Percentiles rank a stretch among this genome's conserved stretches.
Conservation (phyloP, 768 basidiomycete genomes). For the Amanita rubescens region DNA sequence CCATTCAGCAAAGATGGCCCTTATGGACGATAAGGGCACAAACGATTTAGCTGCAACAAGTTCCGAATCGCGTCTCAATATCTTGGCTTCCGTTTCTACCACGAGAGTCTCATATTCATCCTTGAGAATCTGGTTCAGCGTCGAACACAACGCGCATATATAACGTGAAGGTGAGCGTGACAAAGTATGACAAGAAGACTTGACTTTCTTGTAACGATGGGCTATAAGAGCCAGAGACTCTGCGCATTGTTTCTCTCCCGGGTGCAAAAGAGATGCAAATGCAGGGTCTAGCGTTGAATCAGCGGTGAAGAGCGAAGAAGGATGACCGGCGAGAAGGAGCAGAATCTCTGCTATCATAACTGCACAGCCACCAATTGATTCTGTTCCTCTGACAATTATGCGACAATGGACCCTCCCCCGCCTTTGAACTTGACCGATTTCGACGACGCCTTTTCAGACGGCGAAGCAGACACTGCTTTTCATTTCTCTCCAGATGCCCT, state of each 20-base stretch:
- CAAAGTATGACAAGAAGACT: slow-evolving; percentile 41
- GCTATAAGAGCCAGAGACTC: slow-evolving; percentile 73
- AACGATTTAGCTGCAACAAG: slow-evolving; percentile 77
- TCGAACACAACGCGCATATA: slow-evolving; percentile 69
- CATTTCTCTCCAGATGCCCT: slow-evolving; percentile 57
- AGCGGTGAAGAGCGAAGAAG: slow-evolving; percentile 71
- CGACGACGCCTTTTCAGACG: slow-evolving; percentile 67
- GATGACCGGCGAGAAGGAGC: slow-evolving; percentile 80
- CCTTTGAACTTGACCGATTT: slow-evolving; percentile 19
- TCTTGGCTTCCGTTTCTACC: slow-evolving; percentile 72
- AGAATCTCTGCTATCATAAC: slow-evolving; percentile 88
- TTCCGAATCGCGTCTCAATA: slow-evolving; percentile 65
- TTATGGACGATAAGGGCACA: slow-evolving; percentile 79
- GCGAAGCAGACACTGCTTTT: slow-evolving; percentile 38
- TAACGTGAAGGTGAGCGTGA: slow-evolving; percentile 64
- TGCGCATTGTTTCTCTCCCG: slow-evolving; percentile 83
- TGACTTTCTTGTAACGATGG: slow-evolving; percentile 67
- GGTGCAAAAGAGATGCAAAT: slow-evolving; percentile 70
- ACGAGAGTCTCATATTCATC: slow-evolving; percentile 77
- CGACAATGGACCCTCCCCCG: neutral
- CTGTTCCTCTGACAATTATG: too few relatives aligned
- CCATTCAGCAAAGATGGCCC: slow-evolving; percentile 83
- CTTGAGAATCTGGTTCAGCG: slow-evolving; percentile 64
- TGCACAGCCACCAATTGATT: slow-evolving; percentile 6
- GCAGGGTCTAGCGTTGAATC: slow-evolving; percentile 55